Evolutionary conservation across 2,329 filamentous ascomycete genomes (phyloP).

Genomic region (Exophiala aquamarina): DNA sequence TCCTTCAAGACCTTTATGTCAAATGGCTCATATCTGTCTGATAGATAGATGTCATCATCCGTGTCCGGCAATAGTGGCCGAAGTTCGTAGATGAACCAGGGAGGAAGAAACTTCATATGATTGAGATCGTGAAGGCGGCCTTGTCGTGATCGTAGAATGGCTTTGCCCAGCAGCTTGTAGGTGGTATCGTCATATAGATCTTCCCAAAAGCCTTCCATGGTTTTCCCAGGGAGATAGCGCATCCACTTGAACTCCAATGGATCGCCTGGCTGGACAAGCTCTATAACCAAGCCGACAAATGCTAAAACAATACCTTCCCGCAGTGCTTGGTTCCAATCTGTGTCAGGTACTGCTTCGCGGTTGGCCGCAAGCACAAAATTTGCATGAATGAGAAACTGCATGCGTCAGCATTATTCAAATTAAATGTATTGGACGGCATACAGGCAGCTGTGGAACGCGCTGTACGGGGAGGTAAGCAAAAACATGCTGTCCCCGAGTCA

Average conservation of each 20-base stretch:
- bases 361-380: conserved; percentile 12
- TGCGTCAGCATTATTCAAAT: not conserved
- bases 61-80: conserved; percentile 12
- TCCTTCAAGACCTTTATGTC: conserved; percentile 8
- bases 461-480: conserved; percentile 18
- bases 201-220: conserved; percentile 16
- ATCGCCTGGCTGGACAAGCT: conserved; percentile 1
- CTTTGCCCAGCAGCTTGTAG: not conserved
- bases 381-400: conserved; percentile 13
- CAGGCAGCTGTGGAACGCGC: conserved; percentile 4
- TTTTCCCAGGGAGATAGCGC: conserved; percentile 13
- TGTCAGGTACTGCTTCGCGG: conserved; percentile 9
- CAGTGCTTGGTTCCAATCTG: conserved; percentile 7
- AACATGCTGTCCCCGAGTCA: conserved; percentile 8
- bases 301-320: not conserved
- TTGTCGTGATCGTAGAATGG: conserved; percentile 4
- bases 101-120: conserved; percentile 7
- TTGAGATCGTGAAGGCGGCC: conserved; percentile 1
- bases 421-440: not conserved
- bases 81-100: conserved; percentile 11
- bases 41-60: conserved; percentile 12
- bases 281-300: conserved; percentile 5
- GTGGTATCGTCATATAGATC: conserved; percentile 2
- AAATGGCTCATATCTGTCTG: conserved; percentile 4
- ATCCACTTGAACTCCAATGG: conserved; percentile 13